These are phyloP conservation scores for Trichoderma reesei DNA, from an alignment of 495 filamentous ascomycete genomes.

Conservation along the genomic window DNA sequence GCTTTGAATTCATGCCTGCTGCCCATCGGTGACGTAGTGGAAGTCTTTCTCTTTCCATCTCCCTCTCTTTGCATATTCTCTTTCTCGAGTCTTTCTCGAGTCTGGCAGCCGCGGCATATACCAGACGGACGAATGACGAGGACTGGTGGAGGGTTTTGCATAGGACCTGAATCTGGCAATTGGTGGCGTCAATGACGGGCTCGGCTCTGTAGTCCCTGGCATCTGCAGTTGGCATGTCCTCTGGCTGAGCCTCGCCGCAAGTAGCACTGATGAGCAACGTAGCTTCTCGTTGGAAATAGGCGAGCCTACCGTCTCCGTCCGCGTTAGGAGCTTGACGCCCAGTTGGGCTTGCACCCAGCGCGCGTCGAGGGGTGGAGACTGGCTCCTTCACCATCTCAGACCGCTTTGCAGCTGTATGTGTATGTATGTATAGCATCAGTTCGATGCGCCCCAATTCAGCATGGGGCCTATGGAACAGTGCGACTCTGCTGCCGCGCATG, in stretches of 20 bases:
- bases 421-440: not conserved
- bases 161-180: not conserved
- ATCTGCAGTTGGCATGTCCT: not conserved
- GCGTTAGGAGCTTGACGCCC: constrained; percentile 1
- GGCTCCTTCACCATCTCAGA: constrained; percentile 4
- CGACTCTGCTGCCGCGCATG: not conserved
- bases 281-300: not conserved
- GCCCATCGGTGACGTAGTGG: constrained; percentile 6
- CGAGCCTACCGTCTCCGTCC: not conserved
- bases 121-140: not conserved
- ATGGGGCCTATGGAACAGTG: not conserved
- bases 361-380: not conserved
- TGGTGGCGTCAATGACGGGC: not conserved
- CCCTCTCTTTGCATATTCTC: not conserved
- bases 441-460: not conserved
- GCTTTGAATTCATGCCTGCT: not conserved
- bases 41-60: not conserved
- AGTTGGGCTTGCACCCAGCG: constrained; percentile 4
- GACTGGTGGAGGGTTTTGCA: not conserved
- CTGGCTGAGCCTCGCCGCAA: not conserved
- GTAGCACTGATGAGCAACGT: not conserved
- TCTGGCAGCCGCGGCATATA: not conserved
- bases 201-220: not conserved
- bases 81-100: not conserved
- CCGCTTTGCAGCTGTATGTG: not conserved